Base-by-base conservation (phyloP, 192 early-diverging fungal genomes). In the Entomortierella lignicola region DNA sequence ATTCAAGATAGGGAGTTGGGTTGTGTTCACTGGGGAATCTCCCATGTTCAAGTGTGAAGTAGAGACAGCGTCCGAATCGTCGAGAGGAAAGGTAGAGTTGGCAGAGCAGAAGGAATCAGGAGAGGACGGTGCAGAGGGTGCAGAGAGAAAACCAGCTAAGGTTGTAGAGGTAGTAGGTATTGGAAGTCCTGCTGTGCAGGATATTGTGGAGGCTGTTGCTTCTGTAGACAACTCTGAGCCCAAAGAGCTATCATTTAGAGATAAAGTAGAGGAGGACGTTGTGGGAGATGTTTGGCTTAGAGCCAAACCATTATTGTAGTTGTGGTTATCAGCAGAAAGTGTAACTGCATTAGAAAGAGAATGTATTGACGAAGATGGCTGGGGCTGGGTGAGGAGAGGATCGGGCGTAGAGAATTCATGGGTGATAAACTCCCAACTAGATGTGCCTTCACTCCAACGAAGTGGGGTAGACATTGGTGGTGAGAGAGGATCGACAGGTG, bases 401-500 rank as follows among this genome's bases (percentile, higher is more conserved):
- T n/a, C 4, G 61, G 42, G 1, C n/a, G n/a, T n/a, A n/a, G n/a
- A n/a, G n/a, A n/a, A n/a, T n/a, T 61, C 44, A 2, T 60, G 42
- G 60, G 63, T 57, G 26, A 66, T 25, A 32, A 69, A 69, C 47
- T 43, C 74, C 74, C 74, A 77, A 25, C 37, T 47, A 2, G 69
- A 31, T 23, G 56, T 29, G 23, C 67, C 57, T 5, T 63, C 41
- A 26, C 52, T 59, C 75, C 75, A 79, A 15, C 61, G 55, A 5
- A 60, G 55, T 12, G 57, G 27, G 43, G 50, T 39, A 7, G 75
- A 60, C 39, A 69, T 47, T 37, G 67, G 63, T 37, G 75, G 50
- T 18, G 75, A 79, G 30, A 79, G 54, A 29, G 51, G 17, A 52
- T 79, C 75, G 61, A 69, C 75, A 13, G 75, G 75, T 0, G 74